These are phyloP conservation scores for Ammopiptanthus mongolicus DNA, from an alignment of 306 rosid species.

Conservation along the genomic window DNA sequence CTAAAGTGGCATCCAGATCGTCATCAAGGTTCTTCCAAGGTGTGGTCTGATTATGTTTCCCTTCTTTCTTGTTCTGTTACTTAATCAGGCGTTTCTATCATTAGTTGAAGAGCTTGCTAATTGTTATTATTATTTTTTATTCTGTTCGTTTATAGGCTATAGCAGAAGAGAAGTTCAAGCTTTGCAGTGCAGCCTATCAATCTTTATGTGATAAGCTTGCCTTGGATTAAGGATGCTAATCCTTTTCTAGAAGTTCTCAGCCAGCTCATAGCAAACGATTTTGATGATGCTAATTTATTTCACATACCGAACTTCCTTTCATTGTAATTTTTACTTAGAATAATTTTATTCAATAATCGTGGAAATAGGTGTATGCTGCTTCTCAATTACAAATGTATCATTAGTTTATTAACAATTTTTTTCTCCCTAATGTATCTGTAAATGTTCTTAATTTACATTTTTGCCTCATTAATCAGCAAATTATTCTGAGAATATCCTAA, in stretches of 20 bases:
- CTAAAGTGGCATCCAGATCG: conserved; percentile 94
- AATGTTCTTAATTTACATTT: neutral
- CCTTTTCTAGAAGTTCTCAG: neutral
- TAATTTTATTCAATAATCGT: neutral
- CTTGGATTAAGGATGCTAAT: conserved; percentile 31
- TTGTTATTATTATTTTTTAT: neutral
- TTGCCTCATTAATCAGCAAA: neutral
- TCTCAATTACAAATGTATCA: conserved; percentile 2
- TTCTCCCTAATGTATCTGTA: neutral
- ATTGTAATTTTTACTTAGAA: conserved; percentile 2
- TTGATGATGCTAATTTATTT: conserved; percentile 22
- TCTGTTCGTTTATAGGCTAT: conserved; percentile 27
- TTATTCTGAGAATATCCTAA: neutral
- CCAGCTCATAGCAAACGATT: conserved; percentile 3
- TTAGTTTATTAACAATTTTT: neutral
- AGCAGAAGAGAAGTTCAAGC: conserved; percentile 85
- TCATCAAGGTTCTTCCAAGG: conserved; percentile 85
- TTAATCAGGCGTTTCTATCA: neutral
- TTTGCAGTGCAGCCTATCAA: conserved; percentile 74
- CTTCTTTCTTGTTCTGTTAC: neutral
- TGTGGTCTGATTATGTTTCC: neutral
- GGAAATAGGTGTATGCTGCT: conserved; percentile 18
- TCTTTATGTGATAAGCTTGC: conserved; percentile 60
- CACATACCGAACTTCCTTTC: conserved; percentile 4
- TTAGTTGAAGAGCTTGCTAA: neutral